Evolutionary conservation across 192 early-diverging fungal species (phyloP).

Genomic region (Umbelopsis sp.): DNA sequence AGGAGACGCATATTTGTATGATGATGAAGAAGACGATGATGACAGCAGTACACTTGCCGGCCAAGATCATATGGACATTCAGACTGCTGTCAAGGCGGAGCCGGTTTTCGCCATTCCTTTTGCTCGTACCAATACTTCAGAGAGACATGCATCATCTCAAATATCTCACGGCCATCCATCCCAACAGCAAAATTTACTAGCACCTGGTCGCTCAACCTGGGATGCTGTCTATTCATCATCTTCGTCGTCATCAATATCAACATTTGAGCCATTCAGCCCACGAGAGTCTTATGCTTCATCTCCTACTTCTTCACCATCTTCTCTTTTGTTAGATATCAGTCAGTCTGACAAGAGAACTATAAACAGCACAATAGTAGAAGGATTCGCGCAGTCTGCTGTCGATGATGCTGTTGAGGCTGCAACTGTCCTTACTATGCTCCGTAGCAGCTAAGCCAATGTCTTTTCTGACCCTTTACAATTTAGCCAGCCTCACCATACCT

Average conservation of each 20-base stretch:
- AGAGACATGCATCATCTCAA: neutral
- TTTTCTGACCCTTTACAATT: too few relatives aligned
- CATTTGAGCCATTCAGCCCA: slow-evolving; percentile 4
- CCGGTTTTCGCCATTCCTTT: slow-evolving; percentile 19
- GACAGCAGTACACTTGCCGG: slow-evolving; percentile 19
- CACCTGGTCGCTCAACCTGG: slow-evolving; percentile 3
- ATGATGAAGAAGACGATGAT: slow-evolving; percentile 15
- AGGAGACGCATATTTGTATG: slow-evolving; percentile 15
- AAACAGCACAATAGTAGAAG: neutral
- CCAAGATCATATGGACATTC: slow-evolving; percentile 19
- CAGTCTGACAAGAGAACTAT: slow-evolving; percentile 1
- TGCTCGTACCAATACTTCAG: slow-evolving; percentile 16
- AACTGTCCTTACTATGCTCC: slow-evolving; percentile 35
- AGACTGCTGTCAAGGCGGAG: slow-evolving; percentile 18
- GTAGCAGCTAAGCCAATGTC: slow-evolving; percentile 14
- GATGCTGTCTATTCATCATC: slow-evolving; percentile 15
- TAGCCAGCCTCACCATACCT: too few relatives aligned
- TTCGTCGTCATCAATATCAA: slow-evolving; percentile 10
- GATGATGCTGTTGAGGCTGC: slow-evolving; percentile 42
- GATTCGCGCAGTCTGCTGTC: slow-evolving; percentile 24
- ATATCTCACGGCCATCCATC: neutral
- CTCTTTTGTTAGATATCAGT: slow-evolving; percentile 3
- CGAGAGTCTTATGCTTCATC: slow-evolving; percentile 13
- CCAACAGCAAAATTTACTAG: neutral
- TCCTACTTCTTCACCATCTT: slow-evolving; percentile 2